phyloP scores from a whole-genome alignment of 495 filamentous ascomycete species.

The Penicillium arizonense region DNA sequence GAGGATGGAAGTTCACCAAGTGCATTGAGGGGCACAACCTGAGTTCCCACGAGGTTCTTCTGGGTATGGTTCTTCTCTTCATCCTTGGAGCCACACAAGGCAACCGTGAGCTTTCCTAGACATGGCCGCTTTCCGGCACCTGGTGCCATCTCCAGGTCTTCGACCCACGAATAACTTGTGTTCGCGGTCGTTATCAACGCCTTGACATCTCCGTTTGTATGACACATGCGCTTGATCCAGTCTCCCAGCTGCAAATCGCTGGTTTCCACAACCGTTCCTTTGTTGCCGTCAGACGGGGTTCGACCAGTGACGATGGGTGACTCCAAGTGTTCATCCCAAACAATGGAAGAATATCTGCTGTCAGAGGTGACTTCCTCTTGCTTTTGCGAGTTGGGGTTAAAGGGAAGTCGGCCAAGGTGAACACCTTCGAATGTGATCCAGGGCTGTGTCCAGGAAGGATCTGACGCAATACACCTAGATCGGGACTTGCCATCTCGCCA shows the following conservation, averaged over 20 bases:
- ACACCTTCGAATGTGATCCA: conserved; percentile 24
- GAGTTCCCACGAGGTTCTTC: background rate
- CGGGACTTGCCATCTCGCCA: conserved; percentile 13
- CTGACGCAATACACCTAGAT: conserved; percentile 19
- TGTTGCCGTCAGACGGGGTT: background rate
- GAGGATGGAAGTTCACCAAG: conserved; percentile 10
- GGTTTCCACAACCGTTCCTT: conserved; percentile 3
- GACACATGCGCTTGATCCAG: conserved; percentile 19
- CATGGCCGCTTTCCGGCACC: conserved; percentile 10
- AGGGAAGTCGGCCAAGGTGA: conserved; percentile 19
- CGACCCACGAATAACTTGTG: conserved; percentile 2
- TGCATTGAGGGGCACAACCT: background rate
- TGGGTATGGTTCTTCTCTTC: background rate
- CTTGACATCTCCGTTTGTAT: conserved; percentile 16
- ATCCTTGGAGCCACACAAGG: conserved; percentile 1
- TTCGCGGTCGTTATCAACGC: conserved; percentile 7
- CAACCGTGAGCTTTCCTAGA: conserved; percentile 10
- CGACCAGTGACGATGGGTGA: conserved; percentile 8
- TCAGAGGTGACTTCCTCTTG: conserved; percentile 5
- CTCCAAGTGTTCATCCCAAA: conserved; percentile 22
- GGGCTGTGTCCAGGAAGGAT: conserved; percentile 15
- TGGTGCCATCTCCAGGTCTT: conserved; percentile 1
- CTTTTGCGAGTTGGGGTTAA: conserved; percentile 16
- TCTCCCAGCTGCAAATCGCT: conserved; percentile 11
- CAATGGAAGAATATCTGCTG: conserved; percentile 18